phyloP scores from a whole-genome alignment of 2,329 filamentous ascomycete genomes.

The Xylariales sp. region DNA sequence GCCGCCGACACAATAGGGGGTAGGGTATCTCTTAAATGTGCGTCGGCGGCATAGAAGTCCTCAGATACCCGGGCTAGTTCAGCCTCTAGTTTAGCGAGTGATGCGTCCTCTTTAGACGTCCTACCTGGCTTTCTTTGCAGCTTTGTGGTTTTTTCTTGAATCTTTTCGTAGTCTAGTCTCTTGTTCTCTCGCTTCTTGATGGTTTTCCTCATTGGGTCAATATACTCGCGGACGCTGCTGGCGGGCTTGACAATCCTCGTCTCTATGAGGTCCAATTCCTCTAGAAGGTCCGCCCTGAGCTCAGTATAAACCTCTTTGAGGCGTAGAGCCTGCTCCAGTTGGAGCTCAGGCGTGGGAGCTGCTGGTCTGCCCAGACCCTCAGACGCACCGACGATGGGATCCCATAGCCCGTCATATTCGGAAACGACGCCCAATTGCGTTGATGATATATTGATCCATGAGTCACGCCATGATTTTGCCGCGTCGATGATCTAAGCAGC shows the following conservation, averaged over 20 bases:
- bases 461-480: slow-evolving; percentile 79
- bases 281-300: slow-evolving; percentile 75
- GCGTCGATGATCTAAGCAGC: slow-evolving; percentile 75
- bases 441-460: slow-evolving; percentile 78
- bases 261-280: slow-evolving; percentile 79
- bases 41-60: slow-evolving; percentile 80
- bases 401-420: slow-evolving; percentile 79
- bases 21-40: slow-evolving; percentile 76
- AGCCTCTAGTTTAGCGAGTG: slow-evolving; percentile 76
- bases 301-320: slow-evolving; percentile 77
- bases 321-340: slow-evolving; percentile 72
- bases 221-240: slow-evolving; percentile 73
- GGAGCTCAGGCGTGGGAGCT: slow-evolving; percentile 69
- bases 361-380: slow-evolving; percentile 66
- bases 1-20: slow-evolving; percentile 77
- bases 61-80: slow-evolving; percentile 75
- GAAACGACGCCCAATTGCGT: slow-evolving; percentile 74
- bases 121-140: slow-evolving; percentile 76
- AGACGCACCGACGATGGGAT: slow-evolving; percentile 76
- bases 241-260: slow-evolving; percentile 76
- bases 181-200: slow-evolving; percentile 88
- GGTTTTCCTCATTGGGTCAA: slow-evolving; percentile 80
- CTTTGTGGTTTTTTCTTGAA: slow-evolving; percentile 76
- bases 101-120: slow-evolving; percentile 77
- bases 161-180: slow-evolving; percentile 83